Evolutionary conservation across 1,284 basidiomycete species (phyloP).

Genomic region (Irpex sp.): DNA sequence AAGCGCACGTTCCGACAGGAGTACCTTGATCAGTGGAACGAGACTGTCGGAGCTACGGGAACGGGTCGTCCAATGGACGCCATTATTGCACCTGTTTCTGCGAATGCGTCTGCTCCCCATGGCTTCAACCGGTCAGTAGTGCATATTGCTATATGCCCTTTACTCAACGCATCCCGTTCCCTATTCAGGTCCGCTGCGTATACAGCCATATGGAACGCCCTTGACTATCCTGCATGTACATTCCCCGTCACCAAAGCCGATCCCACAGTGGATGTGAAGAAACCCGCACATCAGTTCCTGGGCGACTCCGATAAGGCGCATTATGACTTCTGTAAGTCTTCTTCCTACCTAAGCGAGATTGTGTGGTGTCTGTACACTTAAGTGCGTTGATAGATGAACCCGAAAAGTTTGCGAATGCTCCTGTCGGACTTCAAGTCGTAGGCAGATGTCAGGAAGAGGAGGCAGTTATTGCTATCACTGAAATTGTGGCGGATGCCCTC

Average conservation of each 20-base stretch:
- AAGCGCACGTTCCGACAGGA: slow-evolving; percentile 30
- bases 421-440: slow-evolving; percentile 48
- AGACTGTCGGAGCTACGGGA: slow-evolving; percentile 28
- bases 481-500: slow-evolving; percentile 33
- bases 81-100: slow-evolving; percentile 30
- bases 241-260: slow-evolving; percentile 43
- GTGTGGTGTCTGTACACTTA: not conserved
- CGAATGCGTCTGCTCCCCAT: slow-evolving; percentile 27
- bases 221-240: slow-evolving; percentile 42
- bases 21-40: slow-evolving; percentile 39
- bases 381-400: slow-evolving; percentile 36
- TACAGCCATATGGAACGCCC: slow-evolving; percentile 21
- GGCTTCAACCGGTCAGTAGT: slow-evolving; percentile 22
- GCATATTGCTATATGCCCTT: not conserved
- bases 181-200: slow-evolving; percentile 19
- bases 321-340: slow-evolving; percentile 40
- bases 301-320: slow-evolving; percentile 36
- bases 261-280: slow-evolving; percentile 27
- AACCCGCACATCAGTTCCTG: slow-evolving; percentile 29
- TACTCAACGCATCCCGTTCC: not conserved
- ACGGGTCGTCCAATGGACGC: slow-evolving; percentile 41
- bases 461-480: slow-evolving; percentile 41
- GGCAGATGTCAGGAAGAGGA: slow-evolving; percentile 50
- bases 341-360: not conserved
- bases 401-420: slow-evolving; percentile 40